Evolutionary conservation across 2,329 filamentous ascomycete species (phyloP), one percentile per base, ranked within the genome.

Genomic region (Neoscytalidium dimidiatum): DNA sequence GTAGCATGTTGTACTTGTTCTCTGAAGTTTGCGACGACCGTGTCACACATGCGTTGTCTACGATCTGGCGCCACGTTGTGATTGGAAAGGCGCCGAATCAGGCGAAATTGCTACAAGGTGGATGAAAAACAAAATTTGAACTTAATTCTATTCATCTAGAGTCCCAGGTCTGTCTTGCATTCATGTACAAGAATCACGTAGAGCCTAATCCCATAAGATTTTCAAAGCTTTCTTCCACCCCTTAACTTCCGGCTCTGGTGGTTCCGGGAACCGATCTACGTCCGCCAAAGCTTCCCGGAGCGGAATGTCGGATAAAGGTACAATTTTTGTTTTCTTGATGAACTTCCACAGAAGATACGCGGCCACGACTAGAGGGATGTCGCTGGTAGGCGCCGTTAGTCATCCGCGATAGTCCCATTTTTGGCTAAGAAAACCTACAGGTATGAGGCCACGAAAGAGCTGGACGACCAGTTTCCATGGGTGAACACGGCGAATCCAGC

Each of bases 381-480:
- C 62, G 9, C 61, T 64, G 9, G n/a, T n/a, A n/a, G n/a, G n/a
- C n/a, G n/a, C n/a, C n/a, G n/a, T n/a, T n/a, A n/a, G n/a, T n/a
- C n/a, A n/a, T n/a, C n/a, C n/a, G n/a, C n/a, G n/a, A n/a, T n/a
- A n/a, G n/a, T n/a, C n/a, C n/a, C n/a, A n/a, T n/a, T n/a, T n/a
- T 33, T 13, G 29, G 29, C 19, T 11, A 17, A 6, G 5, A 6
- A 5, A 7, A 33, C 61, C 33, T 63, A 53, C 26, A 77, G 67
- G 44, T 77, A 77, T 5, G 72, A 69, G 3, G 75, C 77, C 3
- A 78, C 72, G 51, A 77, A 77, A 1, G 68, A 67, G 17, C 70
- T 72, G 1, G 74, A 65, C 8, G 69, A 70, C 71, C 71, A 73
- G 51, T 66, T 66, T 1, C 66, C 67, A 43, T 43, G 71, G 4